phyloP scores from a whole-genome alignment of 495 filamentous ascomycete genomes.

The Rostrohypoxylon terebratum region DNA sequence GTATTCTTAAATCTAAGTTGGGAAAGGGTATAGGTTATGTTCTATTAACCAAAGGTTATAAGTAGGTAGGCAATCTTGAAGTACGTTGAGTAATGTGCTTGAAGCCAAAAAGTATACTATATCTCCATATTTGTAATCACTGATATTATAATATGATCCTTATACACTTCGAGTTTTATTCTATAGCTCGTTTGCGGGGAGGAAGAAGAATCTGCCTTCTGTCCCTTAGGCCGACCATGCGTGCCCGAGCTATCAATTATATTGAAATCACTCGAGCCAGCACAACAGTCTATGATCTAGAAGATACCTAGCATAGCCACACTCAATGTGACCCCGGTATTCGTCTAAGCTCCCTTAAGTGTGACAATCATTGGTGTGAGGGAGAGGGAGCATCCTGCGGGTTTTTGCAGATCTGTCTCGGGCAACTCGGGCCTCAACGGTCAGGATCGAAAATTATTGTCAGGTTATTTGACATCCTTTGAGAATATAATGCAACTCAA shows the following conservation, averaged over 20 bases:
- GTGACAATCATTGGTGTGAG: not conserved
- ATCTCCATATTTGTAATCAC: too few species aligned
- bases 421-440: too few species aligned
- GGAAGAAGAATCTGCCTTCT: not conserved
- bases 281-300: not conserved
- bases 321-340: not conserved
- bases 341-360: not conserved
- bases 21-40: too few species aligned
- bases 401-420: not conserved
- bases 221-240: not conserved
- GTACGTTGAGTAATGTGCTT: too few species aligned
- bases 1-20: too few species aligned
- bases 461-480: not conserved
- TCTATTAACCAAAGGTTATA: not conserved
- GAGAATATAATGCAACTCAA: not conserved
- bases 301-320: constrained; percentile 24
- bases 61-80: not conserved
- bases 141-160: too few species aligned
- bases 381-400: not conserved
- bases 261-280: not conserved
- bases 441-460: not conserved
- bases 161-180: too few species aligned
- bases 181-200: not conserved
- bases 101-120: too few species aligned
- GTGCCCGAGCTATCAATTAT: not conserved